These are phyloP conservation scores for Metschnikowia anglica DNA, from an alignment of 805 yeast genomes.

Conservation along the genomic window DNA sequence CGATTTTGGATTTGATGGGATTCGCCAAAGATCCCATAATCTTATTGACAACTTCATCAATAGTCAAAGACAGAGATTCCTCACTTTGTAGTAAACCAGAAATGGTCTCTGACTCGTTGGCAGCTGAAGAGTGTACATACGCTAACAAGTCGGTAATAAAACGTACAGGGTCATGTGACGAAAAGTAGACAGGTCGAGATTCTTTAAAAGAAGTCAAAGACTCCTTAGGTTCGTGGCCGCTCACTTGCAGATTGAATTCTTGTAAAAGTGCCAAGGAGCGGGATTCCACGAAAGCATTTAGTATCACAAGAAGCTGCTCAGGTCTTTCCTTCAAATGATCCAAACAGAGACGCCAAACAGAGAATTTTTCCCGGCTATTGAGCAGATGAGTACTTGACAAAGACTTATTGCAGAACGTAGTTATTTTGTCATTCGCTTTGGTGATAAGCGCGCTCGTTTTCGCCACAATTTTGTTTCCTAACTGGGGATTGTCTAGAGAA, in stretches of 20 bases:
- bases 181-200: constrained; percentile 54
- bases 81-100: constrained; percentile 50
- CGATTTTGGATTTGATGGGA: constrained; percentile 63
- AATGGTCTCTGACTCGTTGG: constrained; percentile 81
- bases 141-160: constrained; percentile 88
- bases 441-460: constrained; percentile 54
- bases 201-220: constrained; percentile 12
- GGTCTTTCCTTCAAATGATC: constrained; percentile 37
- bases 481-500: constrained; percentile 61
- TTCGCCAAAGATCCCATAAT: constrained; percentile 55
- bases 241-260: constrained; percentile 64
- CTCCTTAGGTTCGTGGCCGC: constrained; percentile 27
- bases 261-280: constrained; percentile 62
- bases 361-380: constrained; percentile 25
- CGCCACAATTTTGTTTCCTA: constrained; percentile 65
- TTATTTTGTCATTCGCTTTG: constrained; percentile 32
- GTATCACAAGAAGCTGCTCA: constrained; percentile 55
- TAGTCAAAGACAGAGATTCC: constrained; percentile 30
- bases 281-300: constrained; percentile 63
- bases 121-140: constrained; percentile 79
- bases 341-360: constrained; percentile 33
- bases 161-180: constrained; percentile 77
- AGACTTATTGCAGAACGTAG: constrained; percentile 32
- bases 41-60: constrained; percentile 43
- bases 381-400: constrained; percentile 32